Conservation (phyloP, 352 stramenopile genomes). For the Vaucheria bursata region DNA sequence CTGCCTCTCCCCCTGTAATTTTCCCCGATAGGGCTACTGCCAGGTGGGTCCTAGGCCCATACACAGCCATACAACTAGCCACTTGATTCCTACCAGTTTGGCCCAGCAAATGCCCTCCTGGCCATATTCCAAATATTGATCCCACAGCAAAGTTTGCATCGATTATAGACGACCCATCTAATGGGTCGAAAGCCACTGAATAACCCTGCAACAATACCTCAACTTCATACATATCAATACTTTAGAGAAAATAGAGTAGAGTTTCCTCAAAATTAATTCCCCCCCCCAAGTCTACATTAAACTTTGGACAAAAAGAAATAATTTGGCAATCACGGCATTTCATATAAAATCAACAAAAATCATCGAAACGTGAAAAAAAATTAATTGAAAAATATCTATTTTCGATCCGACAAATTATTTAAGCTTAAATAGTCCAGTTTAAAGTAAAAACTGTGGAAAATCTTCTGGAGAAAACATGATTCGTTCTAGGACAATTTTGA, state of each 20-base stretch:
- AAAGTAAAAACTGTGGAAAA: too few relatives aligned
- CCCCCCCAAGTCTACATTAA: too few relatives aligned
- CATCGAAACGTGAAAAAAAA: too few relatives aligned
- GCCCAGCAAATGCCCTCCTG: slow-evolving; percentile 51
- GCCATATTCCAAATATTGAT: slow-evolving; percentile 63
- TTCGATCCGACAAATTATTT: too few relatives aligned
- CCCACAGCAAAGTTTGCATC: slow-evolving; percentile 65
- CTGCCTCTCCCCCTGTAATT: slow-evolving; percentile 15
- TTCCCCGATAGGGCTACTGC: slow-evolving; percentile 50
- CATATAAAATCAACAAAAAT: too few relatives aligned
- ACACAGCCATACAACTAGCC: slow-evolving; percentile 54
- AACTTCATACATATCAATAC: too few relatives aligned
- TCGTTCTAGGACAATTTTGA: too few relatives aligned
- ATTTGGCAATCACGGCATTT: too few relatives aligned
- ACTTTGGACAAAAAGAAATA: too few relatives aligned
- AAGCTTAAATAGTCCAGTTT: too few relatives aligned
- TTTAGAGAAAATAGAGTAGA: neutral
- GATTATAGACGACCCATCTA: slow-evolving; percentile 63
- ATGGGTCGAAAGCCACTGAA: slow-evolving; percentile 61
- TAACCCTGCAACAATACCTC: slow-evolving; percentile 39
- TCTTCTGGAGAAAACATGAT: too few relatives aligned
- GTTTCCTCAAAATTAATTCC: neutral
- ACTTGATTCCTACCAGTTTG: slow-evolving; percentile 54
- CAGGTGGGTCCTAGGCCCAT: slow-evolving; percentile 57
- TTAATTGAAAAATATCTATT: too few relatives aligned